Evolutionary conservation across 176 grass and related monocot genomes (phyloP).

Genomic region (Juncus inflexus): DNA sequence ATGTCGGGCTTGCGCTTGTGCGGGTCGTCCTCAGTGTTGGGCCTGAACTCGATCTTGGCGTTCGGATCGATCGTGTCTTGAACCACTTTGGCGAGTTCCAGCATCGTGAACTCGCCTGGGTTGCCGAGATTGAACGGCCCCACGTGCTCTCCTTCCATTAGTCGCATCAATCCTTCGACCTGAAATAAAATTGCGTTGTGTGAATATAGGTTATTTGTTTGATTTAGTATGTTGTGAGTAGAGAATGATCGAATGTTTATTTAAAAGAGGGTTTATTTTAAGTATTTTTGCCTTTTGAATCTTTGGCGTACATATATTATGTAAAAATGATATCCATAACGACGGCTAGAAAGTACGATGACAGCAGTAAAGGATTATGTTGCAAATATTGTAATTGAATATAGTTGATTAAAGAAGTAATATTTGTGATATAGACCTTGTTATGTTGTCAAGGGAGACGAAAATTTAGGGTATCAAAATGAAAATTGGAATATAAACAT

Average conservation of each 20-base stretch:
- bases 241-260: too few species aligned
- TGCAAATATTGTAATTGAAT: too few species aligned
- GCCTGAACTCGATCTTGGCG: conserved; percentile 63
- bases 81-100: conserved; percentile 87
- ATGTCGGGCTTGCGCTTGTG: conserved; percentile 96
- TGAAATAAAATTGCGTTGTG: conserved; percentile 3
- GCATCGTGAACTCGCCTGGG: conserved; percentile 86
- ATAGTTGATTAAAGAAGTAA: too few species aligned
- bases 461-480: too few species aligned
- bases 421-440: too few species aligned
- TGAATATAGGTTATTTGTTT: conserved; percentile 2
- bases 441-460: too few species aligned
- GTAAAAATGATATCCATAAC: too few species aligned
- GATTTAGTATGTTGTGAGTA: neutral
- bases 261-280: too few species aligned
- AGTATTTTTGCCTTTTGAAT: too few species aligned
- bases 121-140: conserved; percentile 89
- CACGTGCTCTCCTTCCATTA: conserved; percentile 75
- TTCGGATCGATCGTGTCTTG: conserved; percentile 79
- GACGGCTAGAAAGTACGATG: too few species aligned
- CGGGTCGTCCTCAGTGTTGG: conserved; percentile 79
- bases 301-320: too few species aligned
- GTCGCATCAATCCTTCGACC: conserved; percentile 84
- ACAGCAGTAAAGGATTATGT: too few species aligned
- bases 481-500: neutral